Percentiles rank a stretch among this genome's conserved stretches.
Conservation (phyloP, 768 basidiomycete genomes). For the Tricholoma sp. region DNA sequence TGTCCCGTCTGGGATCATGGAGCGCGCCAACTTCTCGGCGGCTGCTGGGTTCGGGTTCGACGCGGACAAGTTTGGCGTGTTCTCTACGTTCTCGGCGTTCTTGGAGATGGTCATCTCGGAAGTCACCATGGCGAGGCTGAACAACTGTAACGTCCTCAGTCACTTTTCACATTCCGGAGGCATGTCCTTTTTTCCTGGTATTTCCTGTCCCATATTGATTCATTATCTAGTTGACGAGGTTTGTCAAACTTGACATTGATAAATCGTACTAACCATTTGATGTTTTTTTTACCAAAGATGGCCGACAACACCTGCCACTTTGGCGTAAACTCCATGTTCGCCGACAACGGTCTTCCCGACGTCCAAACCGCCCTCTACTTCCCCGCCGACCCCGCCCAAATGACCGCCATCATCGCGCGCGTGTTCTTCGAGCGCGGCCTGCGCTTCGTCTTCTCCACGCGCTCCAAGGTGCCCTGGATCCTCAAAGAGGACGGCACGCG, state of each 20-base stretch:
- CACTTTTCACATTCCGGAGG: slow-evolving; percentile 90
- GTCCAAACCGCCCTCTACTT: slow-evolving; percentile 80
- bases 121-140: slow-evolving; percentile 89
- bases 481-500: slow-evolving; percentile 67
- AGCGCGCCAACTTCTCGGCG: slow-evolving; percentile 78
- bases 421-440: slow-evolving; percentile 83
- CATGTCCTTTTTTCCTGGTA: slow-evolving; percentile 24
- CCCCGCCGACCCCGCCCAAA: slow-evolving; percentile 81
- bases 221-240: slow-evolving; percentile 54
- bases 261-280: not conserved
- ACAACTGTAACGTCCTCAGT: slow-evolving; percentile 80
- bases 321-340: slow-evolving; percentile 77
- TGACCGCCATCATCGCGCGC: slow-evolving; percentile 67
- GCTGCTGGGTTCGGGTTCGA: slow-evolving; percentile 88
- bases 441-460: slow-evolving; percentile 86
- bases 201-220: not conserved
- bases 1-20: slow-evolving; percentile 82
- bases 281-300: slow-evolving; percentile 19
- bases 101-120: slow-evolving; percentile 89
- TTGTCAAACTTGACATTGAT: slow-evolving; percentile 9
- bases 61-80: slow-evolving; percentile 77
- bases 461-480: slow-evolving; percentile 86
- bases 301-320: slow-evolving; percentile 48
- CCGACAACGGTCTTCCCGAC: slow-evolving; percentile 83
- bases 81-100: slow-evolving; percentile 90